Evolutionary conservation across 2,329 filamentous ascomycete species (phyloP).

Genomic region (Stagonosporopsis chrysanthemi): DNA sequence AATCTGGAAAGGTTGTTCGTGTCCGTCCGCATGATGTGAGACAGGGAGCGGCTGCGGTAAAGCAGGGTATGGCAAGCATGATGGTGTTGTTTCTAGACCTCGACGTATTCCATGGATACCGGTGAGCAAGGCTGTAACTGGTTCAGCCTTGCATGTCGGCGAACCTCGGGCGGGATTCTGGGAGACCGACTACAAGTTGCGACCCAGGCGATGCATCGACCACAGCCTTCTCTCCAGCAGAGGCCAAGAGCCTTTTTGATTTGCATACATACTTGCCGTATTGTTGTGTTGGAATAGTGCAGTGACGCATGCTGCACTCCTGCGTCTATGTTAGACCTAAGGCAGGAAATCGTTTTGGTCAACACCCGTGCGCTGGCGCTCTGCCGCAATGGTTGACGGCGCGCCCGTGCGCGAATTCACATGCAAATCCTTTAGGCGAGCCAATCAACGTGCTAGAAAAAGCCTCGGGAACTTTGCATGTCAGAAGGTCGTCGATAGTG

Average conservation of each 20-base stretch:
- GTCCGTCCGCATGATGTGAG: conserved; percentile 18
- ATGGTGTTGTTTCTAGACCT: neutral
- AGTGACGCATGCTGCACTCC: conserved; percentile 6
- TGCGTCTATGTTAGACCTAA: conserved; percentile 6
- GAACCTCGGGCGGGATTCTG: neutral
- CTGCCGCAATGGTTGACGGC: conserved; percentile 1
- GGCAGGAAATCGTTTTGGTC: neutral
- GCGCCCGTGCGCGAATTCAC: conserved; percentile 8
- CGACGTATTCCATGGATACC: neutral
- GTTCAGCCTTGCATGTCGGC: neutral
- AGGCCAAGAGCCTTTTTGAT: neutral
- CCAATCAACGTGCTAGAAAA: conserved; percentile 1
- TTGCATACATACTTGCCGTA: neutral
- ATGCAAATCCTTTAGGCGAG: conserved; percentile 11
- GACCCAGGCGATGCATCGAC: neutral
- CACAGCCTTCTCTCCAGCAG: neutral
- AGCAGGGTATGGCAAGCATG: conserved; percentile 3
- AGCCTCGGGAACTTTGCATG: conserved; percentile 15
- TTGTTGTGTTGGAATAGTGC: conserved; percentile 2
- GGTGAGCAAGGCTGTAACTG: neutral
- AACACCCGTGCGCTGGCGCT: conserved; percentile 5
- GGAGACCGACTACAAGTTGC: neutral
- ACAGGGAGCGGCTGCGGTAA: conserved; percentile 14
- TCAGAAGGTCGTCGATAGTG: conserved; percentile 13
- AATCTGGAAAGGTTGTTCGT: conserved; percentile 1